phyloP scores from a whole-genome alignment of 495 filamentous ascomycete species.

The Thozetella sp. region DNA sequence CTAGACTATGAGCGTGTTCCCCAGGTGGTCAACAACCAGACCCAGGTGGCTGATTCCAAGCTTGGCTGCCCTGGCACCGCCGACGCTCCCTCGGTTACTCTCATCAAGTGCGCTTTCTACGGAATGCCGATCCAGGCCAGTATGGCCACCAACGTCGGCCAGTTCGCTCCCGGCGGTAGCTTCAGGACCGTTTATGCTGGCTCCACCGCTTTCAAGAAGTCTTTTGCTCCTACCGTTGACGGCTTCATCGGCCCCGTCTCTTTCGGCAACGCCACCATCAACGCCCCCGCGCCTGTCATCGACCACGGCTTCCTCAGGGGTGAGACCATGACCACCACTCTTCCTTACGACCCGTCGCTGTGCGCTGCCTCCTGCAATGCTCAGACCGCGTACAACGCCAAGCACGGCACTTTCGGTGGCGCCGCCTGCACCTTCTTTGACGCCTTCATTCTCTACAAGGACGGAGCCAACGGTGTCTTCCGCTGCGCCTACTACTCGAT shows the following conservation, averaged over 20 bases:
- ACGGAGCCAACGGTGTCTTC: conserved; percentile 22
- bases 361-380: conserved; percentile 42
- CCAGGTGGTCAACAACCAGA: conserved; percentile 10
- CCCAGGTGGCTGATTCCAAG: conserved; percentile 12
- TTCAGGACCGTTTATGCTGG: conserved; percentile 48
- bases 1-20: conserved; percentile 18
- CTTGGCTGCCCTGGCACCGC: conserved; percentile 30
- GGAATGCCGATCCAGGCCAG: conserved; percentile 27
- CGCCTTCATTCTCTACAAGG: conserved; percentile 42
- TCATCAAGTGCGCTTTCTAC: conserved; percentile 58
- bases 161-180: conserved; percentile 29
- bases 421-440: conserved; percentile 49
- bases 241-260: conserved; percentile 27
- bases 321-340: conserved; percentile 36
- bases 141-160: conserved; percentile 36
- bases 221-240: conserved; percentile 17
- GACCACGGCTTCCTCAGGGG: conserved; percentile 38
- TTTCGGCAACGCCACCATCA: conserved; percentile 40
- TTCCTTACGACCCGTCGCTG: conserved; percentile 33
- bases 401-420: conserved; percentile 24
- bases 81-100: conserved; percentile 47
- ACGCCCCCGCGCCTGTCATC: conserved; percentile 29
- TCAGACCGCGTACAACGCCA: conserved; percentile 37
- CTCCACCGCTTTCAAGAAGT: conserved; percentile 40
- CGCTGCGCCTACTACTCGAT: conserved; percentile 14